These are phyloP conservation scores for Phytophthora fragariae DNA, from an alignment of 352 stramenopile genomes.

Conservation along the genomic window DNA sequence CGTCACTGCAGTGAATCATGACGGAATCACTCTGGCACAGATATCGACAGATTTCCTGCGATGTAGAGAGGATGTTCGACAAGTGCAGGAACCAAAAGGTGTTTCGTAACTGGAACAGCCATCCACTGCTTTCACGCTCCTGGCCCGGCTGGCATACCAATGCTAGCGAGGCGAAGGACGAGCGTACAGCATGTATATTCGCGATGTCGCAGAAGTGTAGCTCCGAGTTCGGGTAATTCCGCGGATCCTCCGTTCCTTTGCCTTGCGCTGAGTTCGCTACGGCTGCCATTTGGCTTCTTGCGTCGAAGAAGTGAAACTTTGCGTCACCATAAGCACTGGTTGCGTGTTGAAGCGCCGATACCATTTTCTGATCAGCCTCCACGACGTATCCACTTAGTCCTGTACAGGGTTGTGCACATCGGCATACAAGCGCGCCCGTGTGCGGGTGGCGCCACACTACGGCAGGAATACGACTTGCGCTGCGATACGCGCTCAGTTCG, in stretches of 20 bases:
- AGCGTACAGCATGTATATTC: conserved; percentile 99
- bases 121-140: conserved; percentile 82
- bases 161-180: conserved; percentile 83
- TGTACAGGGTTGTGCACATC: conserved; percentile 86
- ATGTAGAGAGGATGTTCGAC: conserved; percentile 94
- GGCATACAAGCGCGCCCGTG: conserved; percentile 91
- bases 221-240: conserved; percentile 96
- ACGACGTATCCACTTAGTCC: conserved; percentile 85
- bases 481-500: conserved; percentile 92
- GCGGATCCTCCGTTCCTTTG: conserved; percentile 91
- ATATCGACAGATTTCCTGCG: conserved; percentile 94
- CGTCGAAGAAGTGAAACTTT: conserved; percentile 90
- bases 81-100: conserved; percentile 98
- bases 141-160: conserved; percentile 79
- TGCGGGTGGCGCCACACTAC: conserved; percentile 94
- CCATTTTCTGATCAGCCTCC: conserved; percentile 84
- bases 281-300: conserved; percentile 85
- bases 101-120: conserved; percentile 91
- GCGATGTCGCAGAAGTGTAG: conserved; percentile 98
- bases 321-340: conserved; percentile 66
- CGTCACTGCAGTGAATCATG: conserved; percentile 99
- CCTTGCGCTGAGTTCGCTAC: conserved; percentile 87
- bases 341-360: conserved; percentile 73
- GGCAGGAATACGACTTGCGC: conserved; percentile 92
- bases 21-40: conserved; percentile 95